Percentiles rank a stretch among this genome's conserved stretches.
Evolutionary conservation across 352 stramenopile species (phyloP).

Genomic region (Pythium chondricola): DNA sequence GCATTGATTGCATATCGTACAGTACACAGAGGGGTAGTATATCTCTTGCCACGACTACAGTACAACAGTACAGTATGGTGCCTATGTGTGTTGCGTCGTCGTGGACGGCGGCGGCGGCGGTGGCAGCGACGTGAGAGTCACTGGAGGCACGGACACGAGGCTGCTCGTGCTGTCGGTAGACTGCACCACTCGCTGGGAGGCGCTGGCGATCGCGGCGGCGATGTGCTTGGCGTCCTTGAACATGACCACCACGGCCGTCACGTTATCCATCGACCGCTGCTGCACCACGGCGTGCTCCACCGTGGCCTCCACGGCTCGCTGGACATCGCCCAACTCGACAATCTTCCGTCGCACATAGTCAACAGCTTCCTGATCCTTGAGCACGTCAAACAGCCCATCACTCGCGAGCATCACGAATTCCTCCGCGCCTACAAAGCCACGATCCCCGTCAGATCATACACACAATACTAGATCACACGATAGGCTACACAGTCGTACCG

Average conservation of each 20-base stretch:
- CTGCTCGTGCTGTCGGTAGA: conserved; percentile 3
- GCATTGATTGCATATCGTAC: no score
- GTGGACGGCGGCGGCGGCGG: conserved; percentile 2
- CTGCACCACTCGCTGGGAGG: background rate
- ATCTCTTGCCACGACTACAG: no score
- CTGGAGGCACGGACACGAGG: conserved; percentile 4
- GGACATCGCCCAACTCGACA: conserved; percentile 56
- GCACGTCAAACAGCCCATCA: conserved; percentile 77
- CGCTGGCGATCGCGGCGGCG: background rate
- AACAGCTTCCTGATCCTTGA: conserved; percentile 80
- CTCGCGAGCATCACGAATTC: conserved; percentile 79
- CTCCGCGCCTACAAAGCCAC: conserved; percentile 53
- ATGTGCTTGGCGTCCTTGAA: conserved; percentile 69
- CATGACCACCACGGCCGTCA: conserved; percentile 80
- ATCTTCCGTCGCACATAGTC: conserved; percentile 74
- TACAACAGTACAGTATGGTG: no score
- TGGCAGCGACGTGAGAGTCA: conserved; percentile 7
- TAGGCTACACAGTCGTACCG: conserved; percentile 20
- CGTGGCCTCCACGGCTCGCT: conserved; percentile 70
- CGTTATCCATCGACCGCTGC: conserved; percentile 82
- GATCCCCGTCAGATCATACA: no score
- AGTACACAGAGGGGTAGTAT: no score
- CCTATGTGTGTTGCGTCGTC: no score
- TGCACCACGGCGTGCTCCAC: conserved; percentile 79
- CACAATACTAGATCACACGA: no score